Base-by-base conservation (phyloP, 176 grass and related monocot genomes). In the Carex myosuroides region DNA sequence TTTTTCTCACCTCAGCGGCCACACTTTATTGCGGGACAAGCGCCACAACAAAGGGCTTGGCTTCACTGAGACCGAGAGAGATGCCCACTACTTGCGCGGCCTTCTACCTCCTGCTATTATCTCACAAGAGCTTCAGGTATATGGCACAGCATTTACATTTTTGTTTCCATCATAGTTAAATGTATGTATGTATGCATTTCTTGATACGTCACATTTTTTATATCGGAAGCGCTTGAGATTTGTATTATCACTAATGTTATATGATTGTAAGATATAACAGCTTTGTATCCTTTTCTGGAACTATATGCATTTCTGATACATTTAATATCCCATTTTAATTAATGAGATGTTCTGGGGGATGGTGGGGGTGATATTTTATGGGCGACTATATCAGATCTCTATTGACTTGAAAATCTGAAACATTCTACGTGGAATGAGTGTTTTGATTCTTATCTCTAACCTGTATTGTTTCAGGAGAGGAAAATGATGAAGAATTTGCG, bases 11-110 rank as follows among this genome's bases (percentile, higher is more conserved):
- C 18, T 37, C 86, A 97, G 91, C 6, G 89, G 94, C 50, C 90
- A 94, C 79, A 90, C 89, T 53, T 85, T 97, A 78, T 33, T 92
- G 88, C 89, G 94, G 82, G 94, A 97, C 83, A 89, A 87, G n/a
- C 94, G 88, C 60, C 92, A 97, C 81, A 97, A 97, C 82, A 97
- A 97, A 83, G 94, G 89, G 12, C 86, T 97, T 41, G 91, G 88
- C 17, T 97, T 97, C 68, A 90, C 85, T n/a, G 88, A 97, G 79
- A 87, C 60, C 12, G 94, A 94, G 83, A 63, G 91, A 3, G 91
- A 94, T 74, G 82, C 91, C 0, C 91, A 97, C 88, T 94, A 94
- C 39, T 87, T 97, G 48, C 91, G 91, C 53, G 91, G 94, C 61
- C 91, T 97, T 33, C 73, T 97, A 74, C 94, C 94, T 62, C 94